Evolutionary conservation across 106 monocot species (phyloP).

Genomic region (Allium fistulosum): DNA sequence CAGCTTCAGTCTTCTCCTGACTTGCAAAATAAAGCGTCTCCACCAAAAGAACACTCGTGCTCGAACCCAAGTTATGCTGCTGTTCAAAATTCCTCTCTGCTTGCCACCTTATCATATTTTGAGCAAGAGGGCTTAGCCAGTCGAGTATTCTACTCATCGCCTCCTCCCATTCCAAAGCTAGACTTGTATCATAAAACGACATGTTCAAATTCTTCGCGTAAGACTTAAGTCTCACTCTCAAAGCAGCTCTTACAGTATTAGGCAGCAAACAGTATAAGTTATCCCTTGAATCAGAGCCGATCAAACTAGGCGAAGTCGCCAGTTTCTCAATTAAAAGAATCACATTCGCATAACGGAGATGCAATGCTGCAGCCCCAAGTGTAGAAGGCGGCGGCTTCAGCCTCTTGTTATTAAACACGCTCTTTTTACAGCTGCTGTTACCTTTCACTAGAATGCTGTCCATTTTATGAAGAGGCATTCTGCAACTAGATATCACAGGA

Average conservation of each 20-base stretch:
- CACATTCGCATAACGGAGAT: conserved; percentile 72
- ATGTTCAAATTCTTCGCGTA: conserved; percentile 18
- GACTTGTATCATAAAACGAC: conserved; percentile 26
- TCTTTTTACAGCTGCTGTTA: too few species aligned
- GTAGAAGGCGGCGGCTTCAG: conserved; percentile 20
- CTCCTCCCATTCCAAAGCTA: conserved; percentile 57
- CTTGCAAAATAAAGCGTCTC: conserved; percentile 80
- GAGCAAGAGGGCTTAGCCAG: conserved; percentile 80
- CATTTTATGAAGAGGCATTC: not conserved
- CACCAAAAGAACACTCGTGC: conserved; percentile 42
- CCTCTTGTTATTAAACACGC: not conserved
- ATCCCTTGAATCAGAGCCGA: conserved; percentile 57
- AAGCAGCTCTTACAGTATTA: conserved; percentile 31
- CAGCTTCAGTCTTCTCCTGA: conserved; percentile 63
- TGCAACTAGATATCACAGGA: conserved; percentile 9
- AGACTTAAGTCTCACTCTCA: conserved; percentile 41
- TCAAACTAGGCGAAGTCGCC: conserved; percentile 34
- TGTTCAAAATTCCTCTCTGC: conserved; percentile 67
- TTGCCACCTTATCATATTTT: conserved; percentile 82
- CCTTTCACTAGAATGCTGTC: not conserved
- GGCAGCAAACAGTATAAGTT: conserved; percentile 73
- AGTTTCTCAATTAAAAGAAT: conserved; percentile 77
- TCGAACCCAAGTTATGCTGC: conserved; percentile 37
- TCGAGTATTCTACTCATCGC: conserved; percentile 45
- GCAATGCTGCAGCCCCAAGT: conserved; percentile 55